These are phyloP conservation scores for Laetiporus sulphureus DNA, from an alignment of 1,284 basidiomycete species.

Conservation along the genomic window DNA sequence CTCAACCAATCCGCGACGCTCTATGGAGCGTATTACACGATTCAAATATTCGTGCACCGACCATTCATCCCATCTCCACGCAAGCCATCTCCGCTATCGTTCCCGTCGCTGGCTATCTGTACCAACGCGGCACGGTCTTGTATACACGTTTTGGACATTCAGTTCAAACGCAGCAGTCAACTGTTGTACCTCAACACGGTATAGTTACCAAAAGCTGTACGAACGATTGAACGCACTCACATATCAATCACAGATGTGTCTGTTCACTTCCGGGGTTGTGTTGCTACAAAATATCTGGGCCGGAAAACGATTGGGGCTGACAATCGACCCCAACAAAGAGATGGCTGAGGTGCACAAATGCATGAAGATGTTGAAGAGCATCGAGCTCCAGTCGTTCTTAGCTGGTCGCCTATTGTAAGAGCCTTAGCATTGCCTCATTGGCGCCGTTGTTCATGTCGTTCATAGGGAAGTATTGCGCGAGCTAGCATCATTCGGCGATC, in stretches of 20 bases:
- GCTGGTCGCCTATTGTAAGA: slow-evolving; percentile 39
- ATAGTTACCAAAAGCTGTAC: no score
- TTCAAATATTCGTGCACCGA: slow-evolving; percentile 52
- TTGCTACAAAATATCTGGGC: slow-evolving; percentile 73
- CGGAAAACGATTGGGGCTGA: slow-evolving; percentile 51
- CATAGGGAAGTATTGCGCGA: slow-evolving; percentile 62
- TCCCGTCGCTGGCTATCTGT: slow-evolving; percentile 59
- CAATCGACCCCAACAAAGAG: slow-evolving; percentile 50
- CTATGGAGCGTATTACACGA: slow-evolving; percentile 49
- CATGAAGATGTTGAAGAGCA: slow-evolving; percentile 48
- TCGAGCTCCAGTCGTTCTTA: slow-evolving; percentile 47
- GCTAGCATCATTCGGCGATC: slow-evolving; percentile 58
- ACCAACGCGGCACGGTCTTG: slow-evolving; percentile 56
- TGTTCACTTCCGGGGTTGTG: slow-evolving; percentile 63
- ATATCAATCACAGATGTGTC: slow-evolving; percentile 26
- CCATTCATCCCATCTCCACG: slow-evolving; percentile 53
- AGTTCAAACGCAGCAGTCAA: slow-evolving; percentile 22
- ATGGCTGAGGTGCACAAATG: slow-evolving; percentile 69
- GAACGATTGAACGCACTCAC: background rate
- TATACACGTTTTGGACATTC: slow-evolving; percentile 44
- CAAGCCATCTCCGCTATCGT: slow-evolving; percentile 35
- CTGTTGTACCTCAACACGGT: slow-evolving; percentile 22
- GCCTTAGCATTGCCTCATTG: background rate
- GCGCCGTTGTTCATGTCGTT: background rate
- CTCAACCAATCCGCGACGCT: slow-evolving; percentile 51